These are phyloP conservation scores for Gossypium schwendimanii DNA, from an alignment of 441 rosid genomes.

Conservation along the genomic window DNA sequence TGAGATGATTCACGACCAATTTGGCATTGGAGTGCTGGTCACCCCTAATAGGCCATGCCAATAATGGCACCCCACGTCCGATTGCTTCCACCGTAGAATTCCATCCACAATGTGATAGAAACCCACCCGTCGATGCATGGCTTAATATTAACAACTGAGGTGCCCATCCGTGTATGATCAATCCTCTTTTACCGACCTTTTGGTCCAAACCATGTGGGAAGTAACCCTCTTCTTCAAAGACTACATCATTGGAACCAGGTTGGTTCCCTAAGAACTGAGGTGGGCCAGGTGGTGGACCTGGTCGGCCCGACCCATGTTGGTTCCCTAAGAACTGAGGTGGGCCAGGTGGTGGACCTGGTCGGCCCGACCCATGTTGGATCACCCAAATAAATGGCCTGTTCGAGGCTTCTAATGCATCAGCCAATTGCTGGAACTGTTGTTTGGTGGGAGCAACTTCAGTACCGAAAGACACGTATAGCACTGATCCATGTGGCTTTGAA, in stretches of 20 bases:
- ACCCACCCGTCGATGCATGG: conserved; percentile 24
- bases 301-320: conserved; percentile 19
- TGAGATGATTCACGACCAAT: conserved; percentile 24
- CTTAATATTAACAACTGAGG: conserved; percentile 32
- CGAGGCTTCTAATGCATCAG: conserved; percentile 31
- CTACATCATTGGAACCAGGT: neutral
- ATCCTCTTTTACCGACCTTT: conserved; percentile 23
- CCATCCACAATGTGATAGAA: conserved; percentile 33
- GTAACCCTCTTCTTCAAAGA: conserved; percentile 5
- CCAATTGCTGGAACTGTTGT: conserved; percentile 31
- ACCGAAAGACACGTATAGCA: conserved; percentile 42
- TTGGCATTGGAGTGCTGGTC: conserved; percentile 30
- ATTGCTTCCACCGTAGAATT: conserved; percentile 31
- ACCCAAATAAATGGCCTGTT: conserved; percentile 40
- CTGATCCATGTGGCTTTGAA: conserved; percentile 37
- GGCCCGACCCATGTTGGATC: conserved; percentile 28
- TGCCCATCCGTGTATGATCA: conserved; percentile 32
- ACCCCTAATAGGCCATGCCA: conserved; percentile 28
- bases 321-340: neutral
- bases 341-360: conserved; percentile 27
- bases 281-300: conserved; percentile 28
- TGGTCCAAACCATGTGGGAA: conserved; percentile 19
- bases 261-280: neutral
- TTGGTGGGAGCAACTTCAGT: conserved; percentile 38
- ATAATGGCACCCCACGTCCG: conserved; percentile 23